phyloP scores from a whole-genome alignment of 257 asterid genomes.

The Ilex aquifolium region DNA sequence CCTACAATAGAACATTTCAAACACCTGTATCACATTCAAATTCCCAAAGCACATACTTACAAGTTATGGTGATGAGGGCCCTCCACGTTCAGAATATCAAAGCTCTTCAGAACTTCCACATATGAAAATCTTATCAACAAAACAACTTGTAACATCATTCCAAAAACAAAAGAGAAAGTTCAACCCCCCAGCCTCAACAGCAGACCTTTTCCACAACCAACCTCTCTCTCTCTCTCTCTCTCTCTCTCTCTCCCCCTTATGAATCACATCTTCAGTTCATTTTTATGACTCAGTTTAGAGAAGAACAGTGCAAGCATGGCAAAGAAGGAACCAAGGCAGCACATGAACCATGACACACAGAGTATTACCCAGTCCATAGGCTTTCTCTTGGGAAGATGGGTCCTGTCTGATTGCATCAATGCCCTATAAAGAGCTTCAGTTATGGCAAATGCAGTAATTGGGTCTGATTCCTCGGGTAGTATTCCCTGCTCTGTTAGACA shows the following conservation, averaged over 20 bases:
- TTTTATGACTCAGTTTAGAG: conserved; percentile 31
- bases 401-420: conserved; percentile 49
- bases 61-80: too few relatives aligned
- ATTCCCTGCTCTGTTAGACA: conserved; percentile 60
- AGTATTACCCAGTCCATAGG: conserved; percentile 28
- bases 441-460: conserved; percentile 50
- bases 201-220: too few relatives aligned
- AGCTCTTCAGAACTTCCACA: background rate
- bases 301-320: conserved; percentile 44
- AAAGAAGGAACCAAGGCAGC: conserved; percentile 43
- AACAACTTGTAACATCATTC: background rate
- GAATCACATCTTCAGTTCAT: conserved; percentile 19
- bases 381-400: conserved; percentile 45
- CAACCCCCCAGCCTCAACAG: background rate
- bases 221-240: too few relatives aligned
- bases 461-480: conserved; percentile 51
- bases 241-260: too few relatives aligned
- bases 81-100: too few relatives aligned
- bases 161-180: background rate
- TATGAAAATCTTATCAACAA: conserved; percentile 4
- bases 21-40: too few relatives aligned
- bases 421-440: conserved; percentile 58
- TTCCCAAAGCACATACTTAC: too few relatives aligned
- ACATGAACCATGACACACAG: conserved; percentile 35
- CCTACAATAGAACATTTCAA: too few relatives aligned